Percentiles rank a stretch among this genome's conserved stretches.
Evolutionary conservation across 75 land plant species (phyloP).

Genomic region (Sequoiadendron giganteum): DNA sequence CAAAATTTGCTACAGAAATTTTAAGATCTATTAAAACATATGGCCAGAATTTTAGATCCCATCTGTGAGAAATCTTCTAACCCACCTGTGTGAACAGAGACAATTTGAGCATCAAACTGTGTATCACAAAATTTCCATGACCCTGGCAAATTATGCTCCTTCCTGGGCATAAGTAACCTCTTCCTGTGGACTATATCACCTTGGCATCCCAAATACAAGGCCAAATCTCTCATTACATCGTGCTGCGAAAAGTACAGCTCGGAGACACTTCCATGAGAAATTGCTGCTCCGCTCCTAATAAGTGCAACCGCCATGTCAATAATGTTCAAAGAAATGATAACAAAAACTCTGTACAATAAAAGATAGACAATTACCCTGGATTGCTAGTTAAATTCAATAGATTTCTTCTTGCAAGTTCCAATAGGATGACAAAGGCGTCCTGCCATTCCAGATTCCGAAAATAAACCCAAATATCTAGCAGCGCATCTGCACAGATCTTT

Average conservation of each 20-base stretch:
- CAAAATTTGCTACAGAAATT: background rate
- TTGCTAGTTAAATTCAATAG: slow-evolving; percentile 47
- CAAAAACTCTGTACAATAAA: background rate
- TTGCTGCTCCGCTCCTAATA: background rate
- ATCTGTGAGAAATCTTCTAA: background rate
- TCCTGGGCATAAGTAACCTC: slow-evolving; percentile 52
- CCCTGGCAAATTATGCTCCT: slow-evolving; percentile 44
- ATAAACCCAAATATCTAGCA: slow-evolving; percentile 58
- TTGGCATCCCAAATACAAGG: slow-evolving; percentile 30
- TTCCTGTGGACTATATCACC: slow-evolving; percentile 19
- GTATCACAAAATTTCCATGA: slow-evolving; percentile 42
- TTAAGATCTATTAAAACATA: background rate
- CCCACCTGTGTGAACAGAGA: slow-evolving; percentile 67
- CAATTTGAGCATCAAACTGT: slow-evolving; percentile 49
- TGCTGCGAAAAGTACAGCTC: slow-evolving; percentile 55
- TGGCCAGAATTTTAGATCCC: background rate
- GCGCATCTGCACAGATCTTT: slow-evolving; percentile 47
- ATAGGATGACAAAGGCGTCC: slow-evolving; percentile 50
- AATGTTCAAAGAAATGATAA: background rate
- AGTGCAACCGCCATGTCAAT: background rate
- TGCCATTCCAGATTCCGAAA: slow-evolving; percentile 41
- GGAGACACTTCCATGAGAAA: slow-evolving; percentile 26
- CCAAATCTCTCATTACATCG: slow-evolving; percentile 60
- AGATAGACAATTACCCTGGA: background rate
- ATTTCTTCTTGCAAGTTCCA: slow-evolving; percentile 50